Evolutionary conservation across 768 basidiomycete species (phyloP).

Genomic region (Termitomyces sp.): DNA sequence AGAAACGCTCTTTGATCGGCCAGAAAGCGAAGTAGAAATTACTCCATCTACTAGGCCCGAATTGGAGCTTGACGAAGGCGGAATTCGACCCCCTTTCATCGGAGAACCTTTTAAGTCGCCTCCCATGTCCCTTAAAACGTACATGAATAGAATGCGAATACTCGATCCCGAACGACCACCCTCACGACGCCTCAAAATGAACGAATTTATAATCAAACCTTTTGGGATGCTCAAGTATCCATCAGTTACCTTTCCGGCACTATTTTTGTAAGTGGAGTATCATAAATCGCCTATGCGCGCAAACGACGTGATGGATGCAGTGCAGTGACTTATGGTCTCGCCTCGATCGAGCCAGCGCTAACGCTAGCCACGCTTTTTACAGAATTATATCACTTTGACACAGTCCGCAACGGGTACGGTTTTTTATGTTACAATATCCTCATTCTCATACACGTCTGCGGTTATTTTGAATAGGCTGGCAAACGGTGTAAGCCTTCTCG

Average conservation of each 20-base stretch:
- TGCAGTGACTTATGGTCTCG: slow-evolving; percentile 32
- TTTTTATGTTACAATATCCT: background rate
- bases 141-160: slow-evolving; percentile 24
- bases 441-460: background rate
- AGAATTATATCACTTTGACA: slow-evolving; percentile 31
- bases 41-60: background rate
- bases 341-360: slow-evolving; percentile 34
- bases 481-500: slow-evolving; percentile 29
- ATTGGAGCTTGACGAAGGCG: slow-evolving; percentile 7
- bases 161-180: slow-evolving; percentile 24
- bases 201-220: slow-evolving; percentile 27
- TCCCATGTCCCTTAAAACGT: slow-evolving; percentile 18
- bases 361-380: slow-evolving; percentile 33
- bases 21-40: slow-evolving; percentile 11
- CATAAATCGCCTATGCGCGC: background rate
- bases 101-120: slow-evolving; percentile 23
- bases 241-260: slow-evolving; percentile 31
- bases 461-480: slow-evolving; percentile 20
- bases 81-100: slow-evolving; percentile 5
- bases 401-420: slow-evolving; percentile 29
- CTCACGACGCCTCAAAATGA: slow-evolving; percentile 19
- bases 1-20: slow-evolving; percentile 34
- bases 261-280: slow-evolving; percentile 25
- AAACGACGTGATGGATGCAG: slow-evolving; percentile 10
- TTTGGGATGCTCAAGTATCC: slow-evolving; percentile 35